Base-by-base conservation (phyloP, 352 stramenopile species). In the Aphanomyces astaci region DNA sequence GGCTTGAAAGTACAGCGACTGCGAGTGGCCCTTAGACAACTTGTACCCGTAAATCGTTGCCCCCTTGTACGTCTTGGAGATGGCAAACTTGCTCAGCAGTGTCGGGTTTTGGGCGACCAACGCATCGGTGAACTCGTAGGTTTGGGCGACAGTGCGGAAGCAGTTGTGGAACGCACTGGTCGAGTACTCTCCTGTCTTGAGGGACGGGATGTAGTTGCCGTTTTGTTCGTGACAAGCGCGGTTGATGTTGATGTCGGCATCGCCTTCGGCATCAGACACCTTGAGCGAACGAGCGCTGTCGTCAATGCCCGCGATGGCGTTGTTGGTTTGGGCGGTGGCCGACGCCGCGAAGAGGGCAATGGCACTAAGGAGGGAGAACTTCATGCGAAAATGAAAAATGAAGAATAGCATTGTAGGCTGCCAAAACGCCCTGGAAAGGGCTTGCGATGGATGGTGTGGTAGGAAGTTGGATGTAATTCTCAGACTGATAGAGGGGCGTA, bases 1-100 rank as follows among this genome's bases (percentile, higher is more conserved):
- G 25, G 68, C 69, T 33, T 77, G 70, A 32, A 75, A 62, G 66
- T 75, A 77, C 4, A 77, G 57, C 27, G 56, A 55, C 28, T 70
- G 72, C 70, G 87, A 87, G 56, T 59, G 71, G 1, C 62, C 55
- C 0, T 75, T 77, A 17, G 69, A 75, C 57, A 77, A 48, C 72
- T 71, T 77, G 72, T 77, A 77, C 7, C 57, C 57, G 25, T 62
- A 71, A 33, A 77, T 77, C 49, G 69, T 66, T 17, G 59, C 57
- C 15, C 72, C 72, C 51, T 75, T 67, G 30, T 65, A 17, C 15
- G 70, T 73, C 19, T 65, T n/a, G n/a, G n/a, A n/a, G n/a, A n/a
- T n/a, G n/a, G n/a, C n/a, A n/a, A n/a, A n/a, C n/a, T n/a, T n/a
- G 60, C 64, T 67, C n/a, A 77, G 66, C 32, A 74, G 53, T 10